These are phyloP conservation scores for Kuraishia cidri DNA, from an alignment of 805 yeast genomes.

Conservation along the genomic window DNA sequence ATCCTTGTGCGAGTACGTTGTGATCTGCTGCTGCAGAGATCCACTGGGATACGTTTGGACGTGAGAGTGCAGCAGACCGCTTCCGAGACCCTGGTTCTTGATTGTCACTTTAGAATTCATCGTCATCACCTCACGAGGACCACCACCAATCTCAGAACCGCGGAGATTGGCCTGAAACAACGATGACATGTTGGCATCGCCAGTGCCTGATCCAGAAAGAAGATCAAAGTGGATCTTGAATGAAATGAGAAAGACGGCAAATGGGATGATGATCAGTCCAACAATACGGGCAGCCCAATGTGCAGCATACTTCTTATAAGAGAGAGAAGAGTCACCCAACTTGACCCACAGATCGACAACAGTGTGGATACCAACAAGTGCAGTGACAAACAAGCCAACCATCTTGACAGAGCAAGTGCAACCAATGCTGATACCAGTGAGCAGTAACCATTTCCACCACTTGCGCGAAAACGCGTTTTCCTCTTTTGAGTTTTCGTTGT, in stretches of 20 bases:
- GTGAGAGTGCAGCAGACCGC: slow-evolving; percentile 83
- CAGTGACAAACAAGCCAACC: slow-evolving; percentile 91
- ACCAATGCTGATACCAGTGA: slow-evolving; percentile 83
- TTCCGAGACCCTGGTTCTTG: slow-evolving; percentile 63
- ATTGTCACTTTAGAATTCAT: slow-evolving; percentile 56
- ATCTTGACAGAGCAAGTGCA: slow-evolving; percentile 89
- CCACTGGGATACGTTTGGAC: slow-evolving; percentile 83
- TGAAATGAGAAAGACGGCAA: slow-evolving; percentile 48
- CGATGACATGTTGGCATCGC: slow-evolving; percentile 85
- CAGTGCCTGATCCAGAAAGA: slow-evolving; percentile 70
- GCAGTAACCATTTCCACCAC: slow-evolving; percentile 92
- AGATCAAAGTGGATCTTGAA: slow-evolving; percentile 74
- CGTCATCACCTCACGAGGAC: slow-evolving; percentile 56
- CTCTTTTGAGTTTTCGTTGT: slow-evolving; percentile 42
- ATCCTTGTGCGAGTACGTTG: slow-evolving; percentile 88
- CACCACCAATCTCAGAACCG: slow-evolving; percentile 53
- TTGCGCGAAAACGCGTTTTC: slow-evolving; percentile 46
- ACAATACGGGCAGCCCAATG: slow-evolving; percentile 65
- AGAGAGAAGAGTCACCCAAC: slow-evolving; percentile 58
- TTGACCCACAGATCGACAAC: slow-evolving; percentile 79
- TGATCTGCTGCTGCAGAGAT: slow-evolving; percentile 88
- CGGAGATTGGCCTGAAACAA: slow-evolving; percentile 81
- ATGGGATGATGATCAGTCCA: slow-evolving; percentile 59
- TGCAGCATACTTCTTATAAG: slow-evolving; percentile 36
- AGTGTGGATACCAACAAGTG: slow-evolving; percentile 85